Evolutionary conservation across 2,329 filamentous ascomycete genomes (phyloP), one percentile per base, ranked within the genome.

Genomic region (Penicillium hordei): DNA sequence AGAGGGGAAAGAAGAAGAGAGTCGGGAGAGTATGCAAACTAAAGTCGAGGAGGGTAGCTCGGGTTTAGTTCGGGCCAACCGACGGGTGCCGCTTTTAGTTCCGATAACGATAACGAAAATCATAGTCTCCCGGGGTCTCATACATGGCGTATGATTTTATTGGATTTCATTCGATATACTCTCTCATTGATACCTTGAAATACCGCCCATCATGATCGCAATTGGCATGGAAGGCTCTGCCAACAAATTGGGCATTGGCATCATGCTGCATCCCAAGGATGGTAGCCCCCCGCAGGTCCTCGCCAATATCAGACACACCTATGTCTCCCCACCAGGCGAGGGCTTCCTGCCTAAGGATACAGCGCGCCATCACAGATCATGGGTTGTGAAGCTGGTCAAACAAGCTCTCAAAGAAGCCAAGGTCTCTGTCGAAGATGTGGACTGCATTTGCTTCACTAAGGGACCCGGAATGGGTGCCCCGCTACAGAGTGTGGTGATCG

Each of bases 341-440:
- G 94, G 94, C 5, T 97, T 99, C 78, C 84, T 97, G 5, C 94
- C 94, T 60, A 97, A 97, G 74, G 94, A 99, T 78, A 97, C 93
- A 0, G 94, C 94, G 17, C 85, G 86, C 52, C 94, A 99, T 78
- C 94, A 99, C 82, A 88, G 94, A 63, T 74, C 86, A 71, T 91
- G 89, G 86, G 91, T 97, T 62, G 89, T 91, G 17, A 79, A 82
- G 25, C 81, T 97, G n/a, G 89, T 94, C 19, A 91, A 88, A 66
- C 84, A 86, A 60, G 91, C 93, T 5, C 84, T 99, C 61, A 80
- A 82, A 57, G 86, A 89, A 65, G 91, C 93, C 0, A 78, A 79
- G 21, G 72, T 90, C 3, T 68, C 75, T 0, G 76, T 87, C 15
- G 70, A 78, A 13, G 88, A 96, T 71, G 83, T 99, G 45, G 87